phyloP scores from a whole-genome alignment of 306 rosid genomes.

The Vicia villosa region DNA sequence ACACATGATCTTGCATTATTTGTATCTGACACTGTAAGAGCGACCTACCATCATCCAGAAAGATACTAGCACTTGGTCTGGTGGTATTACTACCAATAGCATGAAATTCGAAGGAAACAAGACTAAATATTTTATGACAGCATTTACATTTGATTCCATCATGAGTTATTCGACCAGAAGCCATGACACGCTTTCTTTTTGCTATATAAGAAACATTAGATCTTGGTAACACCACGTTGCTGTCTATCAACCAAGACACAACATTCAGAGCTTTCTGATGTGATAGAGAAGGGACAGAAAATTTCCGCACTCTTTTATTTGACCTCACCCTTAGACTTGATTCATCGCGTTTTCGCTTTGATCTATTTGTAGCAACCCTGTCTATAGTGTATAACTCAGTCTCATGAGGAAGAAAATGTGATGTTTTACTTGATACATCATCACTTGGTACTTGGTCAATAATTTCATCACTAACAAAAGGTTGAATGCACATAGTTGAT shows the following conservation, averaged over 20 bases:
- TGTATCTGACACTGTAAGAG: slow-evolving; percentile 63
- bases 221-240: slow-evolving; percentile 64
- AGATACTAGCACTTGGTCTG: slow-evolving; percentile 57
- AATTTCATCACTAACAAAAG: slow-evolving; percentile 29
- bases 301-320: slow-evolving; percentile 61
- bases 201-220: slow-evolving; percentile 55
- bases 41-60: slow-evolving; percentile 70
- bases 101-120: slow-evolving; percentile 59
- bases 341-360: slow-evolving; percentile 39
- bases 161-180: slow-evolving; percentile 62
- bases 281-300: slow-evolving; percentile 42
- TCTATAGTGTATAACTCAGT: slow-evolving; percentile 19
- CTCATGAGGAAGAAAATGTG: slow-evolving; percentile 41
- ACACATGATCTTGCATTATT: slow-evolving; percentile 40
- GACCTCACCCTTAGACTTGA: slow-evolving; percentile 47
- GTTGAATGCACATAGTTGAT: slow-evolving; percentile 19
- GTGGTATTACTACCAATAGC: slow-evolving; percentile 46
- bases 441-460: slow-evolving; percentile 28
- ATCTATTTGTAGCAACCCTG: slow-evolving; percentile 31
- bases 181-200: slow-evolving; percentile 19
- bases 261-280: slow-evolving; percentile 62
- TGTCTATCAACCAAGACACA: slow-evolving; percentile 86
- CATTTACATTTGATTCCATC: slow-evolving; percentile 85
- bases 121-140: slow-evolving; percentile 52
- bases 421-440: slow-evolving; percentile 26